Evolutionary conservation across 2,329 filamentous ascomycete genomes (phyloP), one percentile per base, ranked within the genome.

Genomic region (Colletotrichum scovillei): DNA sequence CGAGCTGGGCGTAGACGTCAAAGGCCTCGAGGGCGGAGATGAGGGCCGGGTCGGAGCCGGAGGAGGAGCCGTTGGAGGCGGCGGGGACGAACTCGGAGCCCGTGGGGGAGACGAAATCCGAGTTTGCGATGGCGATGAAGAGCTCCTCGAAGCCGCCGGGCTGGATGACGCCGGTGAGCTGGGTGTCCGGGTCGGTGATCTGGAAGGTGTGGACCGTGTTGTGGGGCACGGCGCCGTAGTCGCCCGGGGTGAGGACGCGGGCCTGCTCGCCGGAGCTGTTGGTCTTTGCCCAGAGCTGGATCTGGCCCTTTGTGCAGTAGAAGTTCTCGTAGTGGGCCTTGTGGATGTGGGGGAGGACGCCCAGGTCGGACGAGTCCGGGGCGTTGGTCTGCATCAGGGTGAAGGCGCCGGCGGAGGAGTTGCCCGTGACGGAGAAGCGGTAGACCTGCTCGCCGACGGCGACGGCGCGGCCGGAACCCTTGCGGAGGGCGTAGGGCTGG

Each of bases 131-230:
- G 75, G 76, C 62, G 76, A 84, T 85, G 78, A 86, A 86, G 5
- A 86, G 80, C 2, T 83, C 79, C 79, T 88, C 86, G 63, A 88
- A 87, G n/a, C 85, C 85, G 38, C 86, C 85, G 3, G 86, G 86
- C 8, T 81, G 79, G 58, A 87, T 84, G 0, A 86, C 80, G 2
- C 86, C 86, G 1, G 84, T 80, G 77, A 88, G 81, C 74, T 87
- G 83, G 5, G 84, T 86, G 74, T 87, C 84, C 0, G 85, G 84
- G 67, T 87, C 85, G 14, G 86, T 76, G 19, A 87, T 79, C 75
- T 86, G 84, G 79, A 87, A 87, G 3, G 85, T 86, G 72, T 87
- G 86, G 1, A 83, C 85, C 1, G 84, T 86, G 73, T 87, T 83
- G 24, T 79, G 79, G 0, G 84, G 82, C 0, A 87, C 84, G 5